Evolutionary conservation across 2,329 filamentous ascomycete species (phyloP).

Genomic region (Hypoxylon sp.): DNA sequence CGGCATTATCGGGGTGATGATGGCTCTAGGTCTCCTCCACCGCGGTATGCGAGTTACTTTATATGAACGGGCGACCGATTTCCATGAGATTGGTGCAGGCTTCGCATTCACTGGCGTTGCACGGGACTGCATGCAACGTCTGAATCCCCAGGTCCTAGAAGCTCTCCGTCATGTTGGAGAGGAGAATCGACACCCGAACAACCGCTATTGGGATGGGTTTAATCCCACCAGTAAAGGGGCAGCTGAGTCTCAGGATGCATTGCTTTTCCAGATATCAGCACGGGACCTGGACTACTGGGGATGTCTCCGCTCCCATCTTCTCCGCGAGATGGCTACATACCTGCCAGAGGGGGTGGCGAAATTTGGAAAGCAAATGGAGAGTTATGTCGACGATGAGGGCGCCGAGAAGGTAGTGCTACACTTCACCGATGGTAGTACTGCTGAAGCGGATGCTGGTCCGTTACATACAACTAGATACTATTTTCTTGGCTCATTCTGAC

Average conservation of each 20-base stretch:
- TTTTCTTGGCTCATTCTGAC: neutral
- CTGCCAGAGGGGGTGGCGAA: conserved; percentile 44
- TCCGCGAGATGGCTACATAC: conserved; percentile 52
- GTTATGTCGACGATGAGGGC: conserved; percentile 49
- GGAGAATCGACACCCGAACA: neutral
- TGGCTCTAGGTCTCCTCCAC: conserved; percentile 60
- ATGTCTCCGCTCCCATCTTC: conserved; percentile 53
- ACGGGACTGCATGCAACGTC: conserved; percentile 58
- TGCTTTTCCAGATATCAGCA: conserved; percentile 51
- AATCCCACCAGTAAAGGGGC: conserved; percentile 57
- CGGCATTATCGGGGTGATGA: conserved; percentile 63
- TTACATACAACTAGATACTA: neutral
- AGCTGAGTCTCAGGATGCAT: conserved; percentile 46
- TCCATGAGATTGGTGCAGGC: conserved; percentile 62
- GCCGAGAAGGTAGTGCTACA: conserved; percentile 35
- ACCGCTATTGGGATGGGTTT: conserved; percentile 53
- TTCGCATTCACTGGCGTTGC: conserved; percentile 63
- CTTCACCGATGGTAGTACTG: conserved; percentile 49
- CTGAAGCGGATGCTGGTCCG: conserved; percentile 40
- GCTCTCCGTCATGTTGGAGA: conserved; percentile 53
- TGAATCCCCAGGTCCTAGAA: conserved; percentile 54
- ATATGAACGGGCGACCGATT: conserved; percentile 59
- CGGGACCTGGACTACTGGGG: conserved; percentile 55
- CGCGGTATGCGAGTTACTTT: conserved; percentile 58
- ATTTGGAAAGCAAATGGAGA: conserved; percentile 52